A percentile compares a stretch with the other conserved stretches of the same genome.
Conservation (phyloP, 306 rosid species). For the Prunus mongolica region DNA sequence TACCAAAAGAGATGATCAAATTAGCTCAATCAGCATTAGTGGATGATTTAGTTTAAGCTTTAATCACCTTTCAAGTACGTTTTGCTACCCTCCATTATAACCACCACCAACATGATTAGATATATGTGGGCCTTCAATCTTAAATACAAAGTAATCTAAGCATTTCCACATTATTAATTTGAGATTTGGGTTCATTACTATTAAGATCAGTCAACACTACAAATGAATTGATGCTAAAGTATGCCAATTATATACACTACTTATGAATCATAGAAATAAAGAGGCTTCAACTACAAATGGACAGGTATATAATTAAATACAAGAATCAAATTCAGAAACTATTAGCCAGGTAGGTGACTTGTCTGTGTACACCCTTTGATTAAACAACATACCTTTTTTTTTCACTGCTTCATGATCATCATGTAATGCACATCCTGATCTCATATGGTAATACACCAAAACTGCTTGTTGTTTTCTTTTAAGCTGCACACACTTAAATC, state of each 20-base stretch:
- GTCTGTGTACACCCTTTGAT: neutral
- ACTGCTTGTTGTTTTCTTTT: neutral
- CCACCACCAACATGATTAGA: slow-evolving; percentile 96
- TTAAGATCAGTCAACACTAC: neutral
- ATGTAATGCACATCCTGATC: neutral
- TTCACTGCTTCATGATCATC: neutral
- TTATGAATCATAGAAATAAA: neutral
- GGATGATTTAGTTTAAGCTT: slow-evolving; percentile 37
- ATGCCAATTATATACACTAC: neutral
- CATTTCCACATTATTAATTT: neutral
- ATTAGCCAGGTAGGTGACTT: neutral
- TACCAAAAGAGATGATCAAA: slow-evolving; percentile 24
- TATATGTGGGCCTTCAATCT: slow-evolving; percentile 61
- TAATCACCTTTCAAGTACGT: slow-evolving; percentile 41
- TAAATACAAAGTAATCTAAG: slow-evolving; percentile 34
- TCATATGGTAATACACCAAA: neutral
- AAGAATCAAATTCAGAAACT: neutral
- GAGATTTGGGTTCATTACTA: neutral
- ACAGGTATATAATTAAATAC: neutral
- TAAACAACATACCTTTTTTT: neutral
- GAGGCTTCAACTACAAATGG: neutral
- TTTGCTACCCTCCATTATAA: slow-evolving; percentile 55
- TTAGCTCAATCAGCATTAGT: neutral
- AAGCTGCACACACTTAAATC: neutral
- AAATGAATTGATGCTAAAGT: neutral